Base-by-base conservation (phyloP, 495 filamentous ascomycete genomes). In the Xylaria curta region DNA sequence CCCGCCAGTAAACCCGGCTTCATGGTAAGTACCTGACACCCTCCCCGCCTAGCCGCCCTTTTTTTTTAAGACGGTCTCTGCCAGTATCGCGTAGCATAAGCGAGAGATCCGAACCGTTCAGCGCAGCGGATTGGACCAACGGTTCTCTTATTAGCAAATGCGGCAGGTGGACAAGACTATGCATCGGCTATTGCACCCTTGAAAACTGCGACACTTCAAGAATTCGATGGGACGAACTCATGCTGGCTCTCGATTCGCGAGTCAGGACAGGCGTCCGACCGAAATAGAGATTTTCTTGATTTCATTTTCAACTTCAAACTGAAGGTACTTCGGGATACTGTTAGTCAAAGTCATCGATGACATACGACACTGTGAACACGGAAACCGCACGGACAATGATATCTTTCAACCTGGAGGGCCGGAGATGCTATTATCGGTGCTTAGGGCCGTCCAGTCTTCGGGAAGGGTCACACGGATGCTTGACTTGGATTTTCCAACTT, bases 11-110 rank as follows among this genome's bases (percentile, higher is more conserved):
- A 40, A 56, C 49, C 65, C 47, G 44, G 65, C 65, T 56, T 67
- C 58, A 13, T 46, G 59, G 68, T 28, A 70, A 36, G 15, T 21
- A 17, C 28, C 9, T 36, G 15, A 46, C 36, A 46, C n/a, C 47
- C 28, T 66, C 64, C 28, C 21, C 33, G 33, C 65, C 63, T 15
- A 38, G 26, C 46, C 42, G 44, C 44, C 28, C 44, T 66, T 38
- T 66, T 46, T 53, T 38, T 42, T 44, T 17, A 60, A 40, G 53
- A 53, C 28, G 28, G 56, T 15, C 17, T 40, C 15, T 17, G 31
- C 24, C 33, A 24, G 59, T 46, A 28, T 46, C 68, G 47, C 68
- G 59, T 59, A 64, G 68, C 68, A 70, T 70, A 64, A 64, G 68
- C 68, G 68, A 70, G 68, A 62, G 49, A 46, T 64, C 60, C 53